These are phyloP conservation scores for Starmerella stellata DNA, from an alignment of 805 yeast genomes.

Conservation along the genomic window DNA sequence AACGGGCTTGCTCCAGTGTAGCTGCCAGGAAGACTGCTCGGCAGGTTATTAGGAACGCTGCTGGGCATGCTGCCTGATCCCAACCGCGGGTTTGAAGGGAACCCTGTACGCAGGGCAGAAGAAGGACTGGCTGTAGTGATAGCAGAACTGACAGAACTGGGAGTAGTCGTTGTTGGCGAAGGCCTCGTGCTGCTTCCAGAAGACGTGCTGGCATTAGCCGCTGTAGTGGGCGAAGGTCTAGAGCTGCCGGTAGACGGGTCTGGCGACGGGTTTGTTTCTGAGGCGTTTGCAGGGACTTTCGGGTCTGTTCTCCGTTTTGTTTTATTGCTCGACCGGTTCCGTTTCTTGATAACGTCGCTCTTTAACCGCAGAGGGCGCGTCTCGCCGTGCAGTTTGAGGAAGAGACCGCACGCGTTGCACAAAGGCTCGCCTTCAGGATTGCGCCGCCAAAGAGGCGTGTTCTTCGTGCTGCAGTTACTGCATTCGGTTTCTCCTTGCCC, in stretches of 20 bases:
- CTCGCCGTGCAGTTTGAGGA: conserved; percentile 82
- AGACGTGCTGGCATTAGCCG: too few relatives aligned
- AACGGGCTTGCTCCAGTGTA: too few relatives aligned
- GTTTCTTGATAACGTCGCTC: conserved; percentile 82
- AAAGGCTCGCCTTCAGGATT: conserved; percentile 86
- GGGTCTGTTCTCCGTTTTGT: conserved; percentile 5
- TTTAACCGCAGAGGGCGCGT: conserved; percentile 86
- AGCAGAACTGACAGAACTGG: too few relatives aligned
- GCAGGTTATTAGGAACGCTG: too few relatives aligned
- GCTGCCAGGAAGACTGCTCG: too few relatives aligned
- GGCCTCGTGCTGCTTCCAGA: too few relatives aligned
- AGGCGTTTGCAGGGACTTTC: neutral
- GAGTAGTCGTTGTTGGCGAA: too few relatives aligned
- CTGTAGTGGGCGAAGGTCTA: neutral
- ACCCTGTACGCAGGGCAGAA: too few relatives aligned
- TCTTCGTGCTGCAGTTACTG: conserved; percentile 77
- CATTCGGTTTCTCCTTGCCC: conserved; percentile 28
- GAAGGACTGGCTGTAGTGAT: too few relatives aligned
- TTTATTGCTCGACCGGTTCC: conserved; percentile 38
- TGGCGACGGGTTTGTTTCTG: neutral
- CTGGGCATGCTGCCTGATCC: too few relatives aligned
- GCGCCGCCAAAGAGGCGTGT: conserved; percentile 91
- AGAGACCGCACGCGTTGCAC: conserved; percentile 93
- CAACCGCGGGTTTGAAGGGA: too few relatives aligned
- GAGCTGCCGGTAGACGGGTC: neutral